A percentile compares a stretch with the other conserved stretches of the same genome.
These are phyloP conservation scores for Dioscorea cayenensis DNA, from an alignment of 116 monocot species.

Conservation along the genomic window DNA sequence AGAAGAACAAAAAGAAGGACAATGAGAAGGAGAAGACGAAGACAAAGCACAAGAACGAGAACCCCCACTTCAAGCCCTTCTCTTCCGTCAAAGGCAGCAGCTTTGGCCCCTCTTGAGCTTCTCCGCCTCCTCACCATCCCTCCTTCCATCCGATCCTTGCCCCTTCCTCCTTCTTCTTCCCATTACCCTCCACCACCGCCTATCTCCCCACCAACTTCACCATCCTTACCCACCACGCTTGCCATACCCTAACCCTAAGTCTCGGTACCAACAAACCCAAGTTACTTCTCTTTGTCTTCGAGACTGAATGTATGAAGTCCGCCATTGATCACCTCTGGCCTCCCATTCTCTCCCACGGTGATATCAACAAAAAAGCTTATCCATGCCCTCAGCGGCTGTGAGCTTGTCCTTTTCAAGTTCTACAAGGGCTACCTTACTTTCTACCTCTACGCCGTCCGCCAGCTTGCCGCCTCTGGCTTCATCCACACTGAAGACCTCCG, in stretches of 20 bases:
- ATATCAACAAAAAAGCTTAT: constrained; percentile 88
- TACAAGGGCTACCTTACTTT: constrained; percentile 83
- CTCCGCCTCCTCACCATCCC: constrained; percentile 72
- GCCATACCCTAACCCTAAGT: constrained; percentile 91
- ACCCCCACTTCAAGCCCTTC: constrained; percentile 70
- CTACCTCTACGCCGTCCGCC: constrained; percentile 82
- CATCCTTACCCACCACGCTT: constrained; percentile 86
- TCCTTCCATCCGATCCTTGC: constrained; percentile 1
- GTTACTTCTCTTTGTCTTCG: constrained; percentile 87
- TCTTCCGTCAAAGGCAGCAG: constrained; percentile 72
- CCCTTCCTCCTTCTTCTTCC: constrained; percentile 12
- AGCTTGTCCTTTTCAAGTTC: constrained; percentile 95
- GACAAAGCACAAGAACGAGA: not conserved
- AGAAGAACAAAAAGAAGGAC: constrained; percentile 1
- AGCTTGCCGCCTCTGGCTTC: constrained; percentile 47
- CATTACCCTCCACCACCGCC: constrained; percentile 69
- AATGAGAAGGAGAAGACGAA: constrained; percentile 12
- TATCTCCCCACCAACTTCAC: constrained; percentile 98
- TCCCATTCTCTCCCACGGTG: constrained; percentile 54
- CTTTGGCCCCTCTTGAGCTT: constrained; percentile 77
- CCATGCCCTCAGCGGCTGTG: constrained; percentile 61
- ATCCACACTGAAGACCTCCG: constrained; percentile 56
- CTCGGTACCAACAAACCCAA: constrained; percentile 96
- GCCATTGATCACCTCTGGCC: constrained; percentile 75
- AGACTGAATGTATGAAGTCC: constrained; percentile 57